Evolutionary conservation across 345 rosid genomes (phyloP), one percentile per base, ranked within the genome.

Genomic region (Physaria fendleri): DNA sequence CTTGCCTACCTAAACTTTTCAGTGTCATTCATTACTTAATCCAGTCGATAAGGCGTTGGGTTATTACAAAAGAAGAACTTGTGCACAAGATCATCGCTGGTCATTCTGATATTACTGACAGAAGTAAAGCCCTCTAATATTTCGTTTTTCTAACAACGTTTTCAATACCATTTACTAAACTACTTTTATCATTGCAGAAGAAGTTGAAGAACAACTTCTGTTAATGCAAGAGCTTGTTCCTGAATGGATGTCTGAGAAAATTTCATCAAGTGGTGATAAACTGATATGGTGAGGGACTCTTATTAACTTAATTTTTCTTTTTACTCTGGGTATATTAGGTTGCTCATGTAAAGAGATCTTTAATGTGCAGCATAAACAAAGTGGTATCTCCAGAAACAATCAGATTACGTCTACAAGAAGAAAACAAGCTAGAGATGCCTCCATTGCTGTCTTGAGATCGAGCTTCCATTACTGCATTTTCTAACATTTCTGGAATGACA

Each of bases 241-340:
- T 0, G 94, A 87, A 51, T 87, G 97, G 99, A 83, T 93, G 3
- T 75, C 79, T 4, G 87, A 87, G 74, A 89, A 85, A 71, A 37
- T 20, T 17, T 66, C 88, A 12, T 74, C 76, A 23, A 38, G 77
- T 25, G 92, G 95, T 7, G 95, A 87, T 63, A 7, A 72, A 37
- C 85, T 93, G 48, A 41, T 87, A 14, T 71, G 94, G 97, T 89
- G 50, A 79, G 84, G 49, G 30, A 34, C 49, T 52, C 51, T 40
- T 10, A 1, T 15, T 3, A 8, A 37, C 1, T 17, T n/a, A n/a
- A 13, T 38, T 37, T 14, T 3, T 20, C 30, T 35, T 34, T 40
- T 47, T n/a, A n/a, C n/a, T 14, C 7, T 1, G 2, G 1, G 18
- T 3, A 24, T 27, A 13, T 23, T 33, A 0, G 9, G 50, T 33